Conservation (phyloP, 83 land plant species). For the Picea abies region DNA sequence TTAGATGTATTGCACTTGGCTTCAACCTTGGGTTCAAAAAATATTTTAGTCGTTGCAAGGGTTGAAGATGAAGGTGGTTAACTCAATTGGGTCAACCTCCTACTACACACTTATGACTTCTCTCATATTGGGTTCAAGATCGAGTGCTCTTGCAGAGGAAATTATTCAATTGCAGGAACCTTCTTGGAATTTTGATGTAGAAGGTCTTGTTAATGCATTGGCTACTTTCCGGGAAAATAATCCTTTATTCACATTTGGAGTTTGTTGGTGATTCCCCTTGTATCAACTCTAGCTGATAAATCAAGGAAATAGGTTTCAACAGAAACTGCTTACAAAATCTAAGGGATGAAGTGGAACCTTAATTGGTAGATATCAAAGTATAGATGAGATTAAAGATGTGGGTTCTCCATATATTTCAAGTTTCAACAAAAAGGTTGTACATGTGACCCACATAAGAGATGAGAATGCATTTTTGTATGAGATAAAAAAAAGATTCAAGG, state of each 20-base stretch:
- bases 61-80: neutral
- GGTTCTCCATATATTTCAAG: constrained; percentile 12
- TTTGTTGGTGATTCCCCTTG: neutral
- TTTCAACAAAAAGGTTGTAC: constrained; percentile 7
- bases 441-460: neutral
- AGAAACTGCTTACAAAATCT: neutral
- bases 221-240: neutral
- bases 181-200: neutral
- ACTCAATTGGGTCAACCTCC: neutral
- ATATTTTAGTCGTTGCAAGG: too few relatives aligned
- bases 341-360: neutral
- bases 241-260: constrained; percentile 2
- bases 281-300: neutral
- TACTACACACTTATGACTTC: neutral
- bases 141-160: neutral
- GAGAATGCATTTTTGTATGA: neutral
- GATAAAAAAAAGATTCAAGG: neutral
- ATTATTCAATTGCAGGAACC: neutral
- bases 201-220: neutral
- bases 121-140: neutral
- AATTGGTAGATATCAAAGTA: constrained; percentile 10
- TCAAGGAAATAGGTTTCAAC: constrained; percentile 2
- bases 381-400: neutral
- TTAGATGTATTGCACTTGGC: too few relatives aligned
- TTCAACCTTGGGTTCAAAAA: too few relatives aligned